Conservation (phyloP, 768 basidiomycete species). For the Lactarius akahatsu region DNA sequence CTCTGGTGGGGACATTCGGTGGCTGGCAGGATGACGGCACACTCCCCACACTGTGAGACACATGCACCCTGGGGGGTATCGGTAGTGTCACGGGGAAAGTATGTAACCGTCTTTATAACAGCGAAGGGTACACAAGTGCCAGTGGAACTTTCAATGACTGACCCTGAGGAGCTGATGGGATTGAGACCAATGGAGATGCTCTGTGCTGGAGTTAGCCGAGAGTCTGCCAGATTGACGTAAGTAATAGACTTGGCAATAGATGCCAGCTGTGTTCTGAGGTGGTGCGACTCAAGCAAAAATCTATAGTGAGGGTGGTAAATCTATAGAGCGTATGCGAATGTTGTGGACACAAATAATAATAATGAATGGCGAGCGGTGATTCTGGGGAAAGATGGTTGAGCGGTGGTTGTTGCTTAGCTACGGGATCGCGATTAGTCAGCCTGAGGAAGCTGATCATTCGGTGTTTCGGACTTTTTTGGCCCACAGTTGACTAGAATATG, state of each 20-base stretch:
- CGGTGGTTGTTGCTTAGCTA: conserved; percentile 17
- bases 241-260: neutral
- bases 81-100: neutral
- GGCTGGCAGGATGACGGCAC: neutral
- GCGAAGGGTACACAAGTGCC: neutral
- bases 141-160: neutral
- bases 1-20: neutral
- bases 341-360: neutral
- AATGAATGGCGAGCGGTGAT: neutral
- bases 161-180: neutral
- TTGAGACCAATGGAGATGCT: neutral
- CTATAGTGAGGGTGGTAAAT: neutral
- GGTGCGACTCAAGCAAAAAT: neutral
- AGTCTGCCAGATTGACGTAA: neutral
- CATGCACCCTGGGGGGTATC: neutral
- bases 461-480: conserved; percentile 6
- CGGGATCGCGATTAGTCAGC: conserved; percentile 1
- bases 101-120: neutral
- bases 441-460: neutral
- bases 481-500: conserved; percentile 13
- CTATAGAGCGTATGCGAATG: neutral
- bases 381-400: neutral
- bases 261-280: neutral
- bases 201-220: neutral
- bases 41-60: neutral